Base-by-base conservation (phyloP, 2,329 filamentous ascomycete genomes). In the Microsporum ferrugineum region DNA sequence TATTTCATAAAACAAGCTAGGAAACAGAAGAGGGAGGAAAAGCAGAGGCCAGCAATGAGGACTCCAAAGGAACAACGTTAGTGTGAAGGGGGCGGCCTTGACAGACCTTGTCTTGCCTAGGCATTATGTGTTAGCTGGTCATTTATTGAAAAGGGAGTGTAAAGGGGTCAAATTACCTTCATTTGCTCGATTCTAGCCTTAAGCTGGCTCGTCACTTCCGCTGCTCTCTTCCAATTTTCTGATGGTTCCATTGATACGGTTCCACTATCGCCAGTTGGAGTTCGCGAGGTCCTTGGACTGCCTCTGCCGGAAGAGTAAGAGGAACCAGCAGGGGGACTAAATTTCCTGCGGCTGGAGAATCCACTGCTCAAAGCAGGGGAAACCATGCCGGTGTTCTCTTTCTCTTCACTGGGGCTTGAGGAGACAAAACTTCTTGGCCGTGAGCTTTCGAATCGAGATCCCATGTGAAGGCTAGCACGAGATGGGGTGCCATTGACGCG, bases 101-200 rank as follows among this genome's bases (percentile, higher is more conserved):
- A 71, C 55, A 77, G 70, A 58, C 76, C 76, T 74, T 78, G 76
- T 66, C 73, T 71, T 66, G 74, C 76, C 75, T 78, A 58, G 34
- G 55, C 17, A 4, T 51, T 23, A n/a, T 41, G 31, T 5, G 45
- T 27, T 27, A 45, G 53, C n/a, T 55, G n/a, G 7, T 23, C 17
- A 23, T 31, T 4, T 31, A 49, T 36, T 12, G 33, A 17, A 8
- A 34, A 29, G 1, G 27, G n/a, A n/a, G n/a, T 47, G 1, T 43
- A 39, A 36, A 23, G 14, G 10, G 31, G 12, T 43, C 23, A 14
- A 51, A 33, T 57, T 69, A 82, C 84, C 82, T 97, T 99, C 94
- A 99, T 99, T 80, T 94, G 88, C 79, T 97, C 94, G 74, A 99
- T 99, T 72, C 94, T 85, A 59, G 92, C 91, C 79, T 97, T 99